Evolutionary conservation across 352 stramenopile species (phyloP).

Genomic region (Phytophthora pistaciae): DNA sequence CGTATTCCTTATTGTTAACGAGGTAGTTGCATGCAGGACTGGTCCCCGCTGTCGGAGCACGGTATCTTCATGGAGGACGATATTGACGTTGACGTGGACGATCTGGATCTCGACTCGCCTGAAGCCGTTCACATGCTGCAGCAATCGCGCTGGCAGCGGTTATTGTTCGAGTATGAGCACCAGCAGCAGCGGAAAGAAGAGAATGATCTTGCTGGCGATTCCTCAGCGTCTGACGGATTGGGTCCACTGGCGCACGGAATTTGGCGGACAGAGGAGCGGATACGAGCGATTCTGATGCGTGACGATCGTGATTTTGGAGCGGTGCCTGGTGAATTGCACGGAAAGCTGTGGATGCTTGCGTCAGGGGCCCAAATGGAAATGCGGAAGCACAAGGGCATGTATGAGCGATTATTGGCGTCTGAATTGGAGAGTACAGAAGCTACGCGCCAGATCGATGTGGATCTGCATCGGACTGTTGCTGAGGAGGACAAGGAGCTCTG

Average conservation of each 20-base stretch:
- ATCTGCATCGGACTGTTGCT: slow-evolving; percentile 80
- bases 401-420: slow-evolving; percentile 56
- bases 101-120: slow-evolving; percentile 51
- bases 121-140: slow-evolving; percentile 58
- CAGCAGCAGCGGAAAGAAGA: slow-evolving; percentile 67
- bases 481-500: slow-evolving; percentile 69
- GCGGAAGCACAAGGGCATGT: slow-evolving; percentile 64
- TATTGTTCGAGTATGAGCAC: slow-evolving; percentile 76
- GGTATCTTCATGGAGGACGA: slow-evolving; percentile 52
- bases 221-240: slow-evolving; percentile 53
- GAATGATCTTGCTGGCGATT: slow-evolving; percentile 37
- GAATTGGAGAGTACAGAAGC: slow-evolving; percentile 73
- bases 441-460: slow-evolving; percentile 86
- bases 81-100: slow-evolving; percentile 33
- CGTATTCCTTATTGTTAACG: slow-evolving; percentile 7
- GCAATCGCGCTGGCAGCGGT: slow-evolving; percentile 65
- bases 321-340: slow-evolving; percentile 77
- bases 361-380: slow-evolving; percentile 80
- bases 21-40: slow-evolving; percentile 35
- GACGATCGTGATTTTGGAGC: slow-evolving; percentile 63
- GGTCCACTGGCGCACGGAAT: slow-evolving; percentile 78
- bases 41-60: slow-evolving; percentile 56
- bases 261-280: slow-evolving; percentile 84
- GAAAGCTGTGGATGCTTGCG: slow-evolving; percentile 84
- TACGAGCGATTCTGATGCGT: slow-evolving; percentile 71